phyloP scores from a whole-genome alignment of 1,139 yeast species.

The Pichia norvegensis region DNA sequence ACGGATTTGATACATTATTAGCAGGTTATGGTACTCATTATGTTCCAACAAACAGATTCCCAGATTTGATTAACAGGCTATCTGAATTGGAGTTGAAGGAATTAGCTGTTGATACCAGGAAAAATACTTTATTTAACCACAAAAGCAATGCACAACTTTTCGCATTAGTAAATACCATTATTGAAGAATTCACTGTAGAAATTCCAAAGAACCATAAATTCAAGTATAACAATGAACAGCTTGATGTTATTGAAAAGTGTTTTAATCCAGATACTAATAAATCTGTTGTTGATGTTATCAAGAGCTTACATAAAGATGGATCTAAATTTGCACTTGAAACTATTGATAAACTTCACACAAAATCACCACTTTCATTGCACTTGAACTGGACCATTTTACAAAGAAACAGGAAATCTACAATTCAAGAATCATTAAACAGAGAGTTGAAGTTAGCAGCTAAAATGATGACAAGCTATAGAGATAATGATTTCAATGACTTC shows the following conservation, averaged over 20 bases:
- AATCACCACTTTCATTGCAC: conserved; percentile 75
- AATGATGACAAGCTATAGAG: conserved; percentile 54
- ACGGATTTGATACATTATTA: conserved; percentile 71
- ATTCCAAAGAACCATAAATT: conserved; percentile 60
- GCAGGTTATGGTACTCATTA: conserved; percentile 90
- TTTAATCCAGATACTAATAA: conserved; percentile 42
- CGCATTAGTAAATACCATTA: conserved; percentile 57
- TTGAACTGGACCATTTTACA: conserved; percentile 65
- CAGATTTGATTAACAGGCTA: conserved; percentile 56
- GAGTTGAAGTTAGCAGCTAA: conserved; percentile 77
- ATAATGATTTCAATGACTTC: conserved; percentile 65
- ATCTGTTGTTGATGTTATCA: conserved; percentile 55
- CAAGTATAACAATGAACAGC: conserved; percentile 48
- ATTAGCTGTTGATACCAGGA: conserved; percentile 17
- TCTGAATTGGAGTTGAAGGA: conserved; percentile 42
- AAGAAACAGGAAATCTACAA: conserved; percentile 50
- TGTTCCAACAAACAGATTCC: conserved; percentile 58
- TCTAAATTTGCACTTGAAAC: conserved; percentile 63
- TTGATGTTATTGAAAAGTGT: conserved; percentile 58
- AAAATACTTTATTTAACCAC: conserved; percentile 14
- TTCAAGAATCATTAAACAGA: conserved; percentile 58
- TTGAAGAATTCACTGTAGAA: conserved; percentile 70
- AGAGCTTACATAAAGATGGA: conserved; percentile 47
- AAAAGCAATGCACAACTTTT: conserved; percentile 33
- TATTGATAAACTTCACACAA: conserved; percentile 44